Percentiles rank a stretch among this genome's conserved stretches.
Conservation (phyloP, 1,284 basidiomycete species). For the Sanghuangporus weigelae region DNA sequence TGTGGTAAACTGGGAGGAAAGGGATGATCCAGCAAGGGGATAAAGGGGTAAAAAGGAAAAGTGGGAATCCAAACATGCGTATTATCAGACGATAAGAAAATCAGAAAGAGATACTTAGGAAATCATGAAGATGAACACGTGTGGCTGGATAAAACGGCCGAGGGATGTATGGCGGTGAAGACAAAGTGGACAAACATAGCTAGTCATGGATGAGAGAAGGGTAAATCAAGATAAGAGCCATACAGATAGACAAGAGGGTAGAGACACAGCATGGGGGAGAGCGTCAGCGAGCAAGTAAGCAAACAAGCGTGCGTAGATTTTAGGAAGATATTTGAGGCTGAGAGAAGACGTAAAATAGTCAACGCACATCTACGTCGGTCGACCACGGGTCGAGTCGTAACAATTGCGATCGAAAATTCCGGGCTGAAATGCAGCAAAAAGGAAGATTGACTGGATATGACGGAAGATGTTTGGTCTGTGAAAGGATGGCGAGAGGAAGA, state of each 20-base stretch:
- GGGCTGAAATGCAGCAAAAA: neutral
- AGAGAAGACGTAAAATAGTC: neutral
- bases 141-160: no score
- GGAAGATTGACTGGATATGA: neutral
- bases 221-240: conserved; percentile 11
- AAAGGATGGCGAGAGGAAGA: conserved; percentile 5
- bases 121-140: conserved; percentile 4
- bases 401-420: neutral
- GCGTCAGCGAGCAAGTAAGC: neutral
- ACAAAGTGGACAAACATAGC: conserved; percentile 12
- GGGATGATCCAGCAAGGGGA: conserved; percentile 2
- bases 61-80: neutral
- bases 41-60: conserved; percentile 14
- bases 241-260: neutral
- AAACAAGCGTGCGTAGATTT: neutral
- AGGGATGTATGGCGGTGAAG: neutral
- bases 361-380: neutral
- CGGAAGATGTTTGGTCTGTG: conserved; percentile 5
- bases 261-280: neutral
- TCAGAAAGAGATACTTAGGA: neutral
- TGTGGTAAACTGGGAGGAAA: no score
- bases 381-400: neutral
- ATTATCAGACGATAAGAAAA: no score
- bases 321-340: neutral
- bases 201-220: conserved; percentile 12